Percentiles rank a stretch among this genome's conserved stretches.
These are phyloP conservation scores for Chrysosporium keratinophilum DNA, from an alignment of 2,329 filamentous ascomycete genomes.

Conservation along the genomic window DNA sequence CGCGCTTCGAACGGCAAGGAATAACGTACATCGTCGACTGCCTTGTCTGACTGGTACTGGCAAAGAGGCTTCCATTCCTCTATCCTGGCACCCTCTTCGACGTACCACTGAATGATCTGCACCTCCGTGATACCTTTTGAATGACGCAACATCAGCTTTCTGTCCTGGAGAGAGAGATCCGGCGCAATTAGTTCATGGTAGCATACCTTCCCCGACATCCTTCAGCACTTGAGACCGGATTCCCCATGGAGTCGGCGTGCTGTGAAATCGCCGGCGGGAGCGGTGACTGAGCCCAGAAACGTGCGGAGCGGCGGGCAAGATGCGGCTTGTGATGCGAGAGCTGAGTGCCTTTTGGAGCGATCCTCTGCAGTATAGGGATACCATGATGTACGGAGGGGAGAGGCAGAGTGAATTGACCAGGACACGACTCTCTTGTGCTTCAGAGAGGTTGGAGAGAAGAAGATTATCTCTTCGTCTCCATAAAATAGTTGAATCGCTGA, in stretches of 20 bases:
- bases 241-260: slow-evolving; percentile 26
- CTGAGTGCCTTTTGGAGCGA: slow-evolving; percentile 24
- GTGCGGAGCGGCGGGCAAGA: slow-evolving; percentile 19
- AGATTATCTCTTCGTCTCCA: not conserved
- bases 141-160: not conserved
- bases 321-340: slow-evolving; percentile 22
- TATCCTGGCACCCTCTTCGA: slow-evolving; percentile 85
- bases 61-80: slow-evolving; percentile 97
- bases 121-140: slow-evolving; percentile 82
- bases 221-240: slow-evolving; percentile 34
- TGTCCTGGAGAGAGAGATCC: not conserved
- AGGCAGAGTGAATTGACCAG: not conserved
- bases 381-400: slow-evolving; percentile 10
- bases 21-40: slow-evolving; percentile 48
- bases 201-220: slow-evolving; percentile 36
- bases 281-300: slow-evolving; percentile 1
- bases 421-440: slow-evolving; percentile 5
- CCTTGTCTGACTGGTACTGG: slow-evolving; percentile 98
- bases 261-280: slow-evolving; percentile 29
- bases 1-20: not conserved
- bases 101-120: slow-evolving; percentile 99
- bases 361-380: slow-evolving; percentile 23
- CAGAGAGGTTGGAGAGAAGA: slow-evolving; percentile 6
- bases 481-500: slow-evolving; percentile 1
- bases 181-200: not conserved